Evolutionary conservation across 148 eudicot species (phyloP).

Genomic region (Pouteria glomerata): DNA sequence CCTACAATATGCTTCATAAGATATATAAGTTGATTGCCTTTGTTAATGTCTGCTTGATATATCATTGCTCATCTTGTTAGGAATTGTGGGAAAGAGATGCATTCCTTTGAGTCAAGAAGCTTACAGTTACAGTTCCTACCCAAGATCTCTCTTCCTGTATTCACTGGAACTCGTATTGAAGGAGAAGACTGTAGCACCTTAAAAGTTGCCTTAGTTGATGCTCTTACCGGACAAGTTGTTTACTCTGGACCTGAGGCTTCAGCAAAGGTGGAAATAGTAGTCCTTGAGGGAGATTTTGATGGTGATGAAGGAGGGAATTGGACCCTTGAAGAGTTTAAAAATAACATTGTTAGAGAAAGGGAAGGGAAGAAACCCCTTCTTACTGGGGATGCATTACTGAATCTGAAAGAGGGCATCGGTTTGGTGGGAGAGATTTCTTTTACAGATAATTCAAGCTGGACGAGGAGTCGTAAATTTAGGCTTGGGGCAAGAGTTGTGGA

Average conservation of each 20-base stretch:
- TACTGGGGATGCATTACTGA: slow-evolving; percentile 33
- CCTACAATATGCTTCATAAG: neutral
- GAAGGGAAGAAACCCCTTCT: slow-evolving; percentile 60
- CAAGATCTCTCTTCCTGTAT: slow-evolving; percentile 74
- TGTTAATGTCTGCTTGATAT: neutral
- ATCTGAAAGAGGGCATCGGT: slow-evolving; percentile 42
- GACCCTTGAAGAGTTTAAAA: slow-evolving; percentile 45
- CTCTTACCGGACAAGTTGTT: slow-evolving; percentile 42
- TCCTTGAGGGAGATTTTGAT: slow-evolving; percentile 65
- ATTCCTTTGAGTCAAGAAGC: slow-evolving; percentile 45
- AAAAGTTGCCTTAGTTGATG: slow-evolving; percentile 59
- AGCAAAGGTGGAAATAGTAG: slow-evolving; percentile 44
- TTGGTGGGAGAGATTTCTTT: slow-evolving; percentile 31
- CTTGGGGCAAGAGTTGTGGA: slow-evolving; percentile 48
- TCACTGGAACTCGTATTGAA: slow-evolving; percentile 90
- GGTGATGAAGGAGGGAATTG: slow-evolving; percentile 41
- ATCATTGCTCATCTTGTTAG: slow-evolving; percentile 26
- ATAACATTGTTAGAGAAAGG: slow-evolving; percentile 44
- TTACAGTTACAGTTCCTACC: slow-evolving; percentile 56
- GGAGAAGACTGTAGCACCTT: slow-evolving; percentile 64
- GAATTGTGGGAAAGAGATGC: slow-evolving; percentile 48
- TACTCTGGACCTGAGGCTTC: slow-evolving; percentile 35
- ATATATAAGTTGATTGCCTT: neutral
- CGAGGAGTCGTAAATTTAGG: slow-evolving; percentile 46
- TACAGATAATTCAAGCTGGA: slow-evolving; percentile 61